phyloP scores from a whole-genome alignment of 2,329 filamentous ascomycete species.

The Paradendryphiella salina region DNA sequence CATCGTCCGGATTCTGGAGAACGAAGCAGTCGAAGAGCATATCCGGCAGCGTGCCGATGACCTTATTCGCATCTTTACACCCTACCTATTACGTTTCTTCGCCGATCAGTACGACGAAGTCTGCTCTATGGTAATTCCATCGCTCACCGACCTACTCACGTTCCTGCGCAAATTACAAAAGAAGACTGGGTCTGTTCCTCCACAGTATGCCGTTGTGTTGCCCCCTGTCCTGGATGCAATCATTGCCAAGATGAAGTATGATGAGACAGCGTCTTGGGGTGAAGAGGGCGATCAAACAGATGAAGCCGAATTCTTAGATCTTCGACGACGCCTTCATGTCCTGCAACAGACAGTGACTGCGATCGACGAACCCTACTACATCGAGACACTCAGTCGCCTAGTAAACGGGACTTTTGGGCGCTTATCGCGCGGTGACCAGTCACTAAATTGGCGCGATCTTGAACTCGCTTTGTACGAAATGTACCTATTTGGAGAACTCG shows the following conservation, averaged over 20 bases:
- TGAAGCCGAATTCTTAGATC: constrained; percentile 94
- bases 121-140: constrained; percentile 92
- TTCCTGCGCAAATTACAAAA: constrained; percentile 81
- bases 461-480: constrained; percentile 94
- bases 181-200: constrained; percentile 64
- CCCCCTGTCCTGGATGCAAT: constrained; percentile 88
- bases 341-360: constrained; percentile 91
- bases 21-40: constrained; percentile 63
- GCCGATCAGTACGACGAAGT: constrained; percentile 98
- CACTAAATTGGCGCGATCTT: constrained; percentile 91
- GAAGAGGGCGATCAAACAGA: constrained; percentile 93
- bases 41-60: constrained; percentile 76
- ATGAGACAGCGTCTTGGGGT: constrained; percentile 91
- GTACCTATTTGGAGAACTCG: constrained; percentile 91
- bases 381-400: constrained; percentile 82
- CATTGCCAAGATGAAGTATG: constrained; percentile 94
- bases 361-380: constrained; percentile 84
- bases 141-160: constrained; percentile 86
- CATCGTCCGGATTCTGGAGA: constrained; percentile 83
- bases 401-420: constrained; percentile 85
- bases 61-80: constrained; percentile 80
- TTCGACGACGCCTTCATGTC: constrained; percentile 85
- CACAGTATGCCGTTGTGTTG: constrained; percentile 78
- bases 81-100: constrained; percentile 89
- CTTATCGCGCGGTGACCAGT: constrained; percentile 69